phyloP scores from a whole-genome alignment of 2,329 filamentous ascomycete genomes.

The Penicillium capsulatum region DNA sequence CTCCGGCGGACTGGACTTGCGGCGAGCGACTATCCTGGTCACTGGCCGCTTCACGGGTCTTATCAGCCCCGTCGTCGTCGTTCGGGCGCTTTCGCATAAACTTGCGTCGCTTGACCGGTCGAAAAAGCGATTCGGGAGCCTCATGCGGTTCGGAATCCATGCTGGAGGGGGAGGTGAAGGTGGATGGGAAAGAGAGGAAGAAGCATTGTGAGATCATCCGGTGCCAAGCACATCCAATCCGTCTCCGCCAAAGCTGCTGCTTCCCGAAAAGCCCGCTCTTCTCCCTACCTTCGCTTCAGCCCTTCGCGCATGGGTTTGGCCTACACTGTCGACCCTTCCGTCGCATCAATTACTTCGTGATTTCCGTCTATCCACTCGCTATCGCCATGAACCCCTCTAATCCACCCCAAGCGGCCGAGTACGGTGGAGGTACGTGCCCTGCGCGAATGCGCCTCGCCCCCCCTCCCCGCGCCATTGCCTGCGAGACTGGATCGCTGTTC shows the following conservation, averaged over 20 bases:
- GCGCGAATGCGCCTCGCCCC: conserved; percentile 8
- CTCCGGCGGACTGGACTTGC: conserved; percentile 11
- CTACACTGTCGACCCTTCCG: conserved; percentile 7
- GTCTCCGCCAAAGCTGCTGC: conserved; percentile 14
- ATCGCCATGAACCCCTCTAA: conserved; percentile 42
- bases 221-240: conserved; percentile 10
- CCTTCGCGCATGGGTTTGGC: conserved; percentile 8
- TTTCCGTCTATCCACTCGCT: conserved; percentile 4
- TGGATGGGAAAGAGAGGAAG: conserved; percentile 3
- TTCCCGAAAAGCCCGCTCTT: conserved; percentile 22
- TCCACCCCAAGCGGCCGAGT: conserved; percentile 46
- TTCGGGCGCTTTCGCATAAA: conserved; percentile 45
- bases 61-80: conserved; percentile 17
- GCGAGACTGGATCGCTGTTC: too few species aligned
- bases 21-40: conserved; percentile 9
- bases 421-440: conserved; percentile 45
- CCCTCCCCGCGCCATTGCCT: neutral
- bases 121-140: conserved; percentile 39
- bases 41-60: conserved; percentile 12
- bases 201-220: conserved; percentile 8
- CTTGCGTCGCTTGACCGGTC: conserved; percentile 50
- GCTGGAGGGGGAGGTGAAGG: conserved; percentile 1
- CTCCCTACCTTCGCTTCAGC: conserved; percentile 12
- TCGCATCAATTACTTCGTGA: conserved; percentile 1
- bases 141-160: conserved; percentile 30